Base-by-base conservation (phyloP, 2,329 filamentous ascomycete species). In the Diaporthe ampelina region DNA sequence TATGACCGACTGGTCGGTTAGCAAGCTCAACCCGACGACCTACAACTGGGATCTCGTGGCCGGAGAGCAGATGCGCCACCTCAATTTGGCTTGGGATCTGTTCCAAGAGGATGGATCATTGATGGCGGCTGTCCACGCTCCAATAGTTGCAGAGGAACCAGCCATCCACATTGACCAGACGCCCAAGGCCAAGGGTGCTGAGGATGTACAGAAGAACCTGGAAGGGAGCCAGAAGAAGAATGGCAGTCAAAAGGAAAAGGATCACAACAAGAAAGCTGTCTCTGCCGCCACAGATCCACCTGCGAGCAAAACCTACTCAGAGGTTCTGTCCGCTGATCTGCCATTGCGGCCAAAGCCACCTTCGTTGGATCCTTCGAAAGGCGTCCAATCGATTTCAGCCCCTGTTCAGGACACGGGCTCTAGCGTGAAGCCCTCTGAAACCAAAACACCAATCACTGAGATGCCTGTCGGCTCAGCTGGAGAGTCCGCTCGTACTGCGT, bases 1-100 rank as follows among this genome's bases (percentile, higher is more conserved):
- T 10, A 63, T 76, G 59, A 76, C 65, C 29, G 40, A 59, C 50
- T 76, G 75, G 75, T 69, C 68, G 26, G 59, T 75, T 35, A 52
- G 52, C 43, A 54, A 37, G 54, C 57, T 76, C 56, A 75, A 75
- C 69, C 35, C 56, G n/a, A 29, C 13, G 7, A 59, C 61, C 21
- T 70, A 5, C 35, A 63, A 40, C 2, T 76, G 73, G 72, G 70
- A 70, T n/a, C 8, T 69, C 2, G 45, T 75, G 10, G 15, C 26
- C 35, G 50, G 35, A 17, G 21, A 58, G 17, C 48, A 70, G 13
- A 3, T 59, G n/a, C n/a, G 54, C 50, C 48, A 58, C 9, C 75
- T 76, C 11, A 50, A 76, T 45, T 15, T 58, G 37, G 73, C 73
- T 15, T 75, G 73, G 63, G 32, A 56, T 17, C 1, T 35, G 17